phyloP scores from a whole-genome alignment of 192 early-diverging fungal genomes.

The Coemansia sp. region DNA sequence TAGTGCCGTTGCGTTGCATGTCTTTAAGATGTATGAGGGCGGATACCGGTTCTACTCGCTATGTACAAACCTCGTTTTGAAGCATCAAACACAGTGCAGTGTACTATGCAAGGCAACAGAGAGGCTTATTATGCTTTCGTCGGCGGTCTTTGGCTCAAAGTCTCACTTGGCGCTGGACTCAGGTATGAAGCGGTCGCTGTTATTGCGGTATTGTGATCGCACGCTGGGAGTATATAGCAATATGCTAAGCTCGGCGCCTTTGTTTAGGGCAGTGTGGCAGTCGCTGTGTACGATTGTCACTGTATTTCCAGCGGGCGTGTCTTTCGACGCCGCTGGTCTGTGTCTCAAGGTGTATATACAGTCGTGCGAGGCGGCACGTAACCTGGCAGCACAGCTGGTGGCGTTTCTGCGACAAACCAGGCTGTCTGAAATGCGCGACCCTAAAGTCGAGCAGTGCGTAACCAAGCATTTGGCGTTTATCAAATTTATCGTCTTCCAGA shows the following conservation, averaged over 20 bases:
- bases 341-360: conserved; percentile 23
- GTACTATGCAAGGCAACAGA: conserved; percentile 7
- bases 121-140: conserved; percentile 23
- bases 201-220: conserved; percentile 21
- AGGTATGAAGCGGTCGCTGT: conserved; percentile 32
- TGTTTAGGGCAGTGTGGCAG: conserved; percentile 35
- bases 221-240: conserved; percentile 19
- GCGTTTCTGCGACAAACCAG: not conserved
- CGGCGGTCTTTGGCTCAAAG: conserved; percentile 24
- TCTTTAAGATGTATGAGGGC: conserved; percentile 28
- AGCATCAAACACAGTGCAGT: not conserved
- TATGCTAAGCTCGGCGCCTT: conserved; percentile 31
- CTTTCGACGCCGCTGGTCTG: conserved; percentile 21
- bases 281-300: conserved; percentile 30
- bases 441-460: conserved; percentile 22
- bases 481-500: conserved; percentile 45
- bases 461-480: conserved; percentile 32
- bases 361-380: conserved; percentile 26
- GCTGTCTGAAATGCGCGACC: conserved; percentile 7
- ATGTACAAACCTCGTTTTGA: conserved; percentile 7
- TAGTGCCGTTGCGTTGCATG: conserved; percentile 21
- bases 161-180: conserved; percentile 17
- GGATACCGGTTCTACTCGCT: conserved; percentile 18
- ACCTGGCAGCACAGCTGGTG: conserved; percentile 16
- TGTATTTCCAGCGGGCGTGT: conserved; percentile 5